Evolutionary conservation across 768 basidiomycete species (phyloP), one percentile per base, ranked within the genome.

Genomic region (Erythrobasidium yunnanense): DNA sequence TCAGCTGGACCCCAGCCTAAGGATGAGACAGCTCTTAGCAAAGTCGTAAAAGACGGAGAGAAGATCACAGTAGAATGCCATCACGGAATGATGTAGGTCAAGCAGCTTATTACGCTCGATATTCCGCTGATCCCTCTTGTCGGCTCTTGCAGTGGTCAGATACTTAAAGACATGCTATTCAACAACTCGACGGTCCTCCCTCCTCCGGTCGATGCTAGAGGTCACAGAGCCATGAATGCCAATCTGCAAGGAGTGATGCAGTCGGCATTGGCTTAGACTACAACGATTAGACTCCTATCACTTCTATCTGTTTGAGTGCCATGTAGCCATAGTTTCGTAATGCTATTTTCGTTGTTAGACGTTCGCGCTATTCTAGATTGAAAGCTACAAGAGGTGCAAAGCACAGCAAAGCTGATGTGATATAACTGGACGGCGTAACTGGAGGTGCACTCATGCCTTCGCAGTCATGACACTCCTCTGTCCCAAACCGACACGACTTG

Each of bases 1-100:
- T 23, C 33, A 7, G 51, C 51, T 11, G 51, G 51, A 11, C 20
- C 22, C n/a, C n/a, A n/a, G n/a, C n/a, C n/a, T 45, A 80, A 88
- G 79, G 89, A 91, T 70, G 89, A 91, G 57, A 90, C 85, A 63
- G 84, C 87, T 68, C 79, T 97, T 25, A 81, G 82, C 18, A 92
- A 91, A 80, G 85, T 85, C n/a, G 87, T 92, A 27, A 86, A 85
- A 75, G 93, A 99, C 74, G 86, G 89, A 90, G 49, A 47, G 22
- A 57, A 57, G 62, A 25, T 58, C 33, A 56, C 45, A 20, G 22
- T 34, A 27, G 65, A 66, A 25, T 66, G 65, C 32, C 53, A 66
- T 33, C 65, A 66, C 27, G 65, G 65, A 11, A 13, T 66, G 27
- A 45, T 66, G 53, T 55, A 22, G 11, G 60, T 63, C 2, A 11